Evolutionary conservation across 441 rosid species (phyloP), one percentile per base, ranked within the genome.

Genomic region (Syzygium malaccense): DNA sequence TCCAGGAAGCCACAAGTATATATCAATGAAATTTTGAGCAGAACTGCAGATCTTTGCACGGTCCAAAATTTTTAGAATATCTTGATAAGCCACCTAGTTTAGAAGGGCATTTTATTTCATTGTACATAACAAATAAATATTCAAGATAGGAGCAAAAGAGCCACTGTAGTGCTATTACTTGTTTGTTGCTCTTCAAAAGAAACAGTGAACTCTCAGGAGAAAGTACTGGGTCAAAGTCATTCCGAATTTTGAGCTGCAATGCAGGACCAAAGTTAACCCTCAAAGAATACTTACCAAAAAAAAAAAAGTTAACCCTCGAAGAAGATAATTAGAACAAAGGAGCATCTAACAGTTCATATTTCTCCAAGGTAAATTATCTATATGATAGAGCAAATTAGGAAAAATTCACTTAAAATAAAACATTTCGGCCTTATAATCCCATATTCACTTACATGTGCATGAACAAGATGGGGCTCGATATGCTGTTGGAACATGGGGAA

Each of bases 141-240:
- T 91, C 79, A 93, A 93, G 86, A 60, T 51, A 89, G 88, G 86
- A 75, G 30, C 58, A 88, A 55, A 25, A 90, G 91, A 94, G 89
- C 55, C 55, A 88, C 57, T 33, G 89, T 14, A 53, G 78, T 26
- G 58, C 87, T 48, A 96, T 92, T 95, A 96, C 99, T 92, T 94
- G 98, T 90, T 96, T 97, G 93, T 95, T 94, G 91, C 99, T 96
- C 96, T 98, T 98, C 92, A 98, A 92, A 88, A 98, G 97, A 91
- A 98, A 98, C 93, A 97, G 93, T 86, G 99, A 98, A 92, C 99
- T 98, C 96, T 98, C 99, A 7, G 99, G 99, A 68, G 99, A 98
- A 91, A 98, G 99, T 88, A 96, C 99, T n/a, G 99, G 99, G 91
- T 98, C 99, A 93, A 98, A 98, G 95, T 98, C 99, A 93, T 97